A percentile compares a stretch with the other conserved stretches of the same genome.
phyloP scores from a whole-genome alignment of 805 yeast genomes.

The Saccharomycopsis amapae region DNA sequence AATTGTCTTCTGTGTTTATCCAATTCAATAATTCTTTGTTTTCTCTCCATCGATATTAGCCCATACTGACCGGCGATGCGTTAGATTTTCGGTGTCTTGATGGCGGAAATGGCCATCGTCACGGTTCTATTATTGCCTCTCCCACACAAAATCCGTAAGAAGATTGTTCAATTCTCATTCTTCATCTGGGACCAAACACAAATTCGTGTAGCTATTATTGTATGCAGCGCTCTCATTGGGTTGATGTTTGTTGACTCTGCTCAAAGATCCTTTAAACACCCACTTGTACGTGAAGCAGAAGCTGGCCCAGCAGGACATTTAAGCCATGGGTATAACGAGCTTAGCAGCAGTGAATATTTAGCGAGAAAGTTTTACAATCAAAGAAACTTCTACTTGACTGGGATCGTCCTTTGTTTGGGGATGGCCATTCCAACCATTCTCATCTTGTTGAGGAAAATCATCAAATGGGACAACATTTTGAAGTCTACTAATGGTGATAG shows the following conservation, averaged over 20 bases:
- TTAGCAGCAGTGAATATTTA: conserved; percentile 41
- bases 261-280: conserved; percentile 33
- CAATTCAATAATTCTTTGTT: not conserved
- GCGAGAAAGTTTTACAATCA: conserved; percentile 59
- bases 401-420: conserved; percentile 51
- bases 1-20: not conserved
- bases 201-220: conserved; percentile 38
- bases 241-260: conserved; percentile 50
- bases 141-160: conserved; percentile 41
- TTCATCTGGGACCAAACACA: conserved; percentile 33
- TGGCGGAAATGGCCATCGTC: conserved; percentile 45
- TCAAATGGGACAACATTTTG: conserved; percentile 36
- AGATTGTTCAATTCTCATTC: conserved; percentile 34
- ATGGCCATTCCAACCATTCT: conserved; percentile 49
- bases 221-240: conserved; percentile 37
- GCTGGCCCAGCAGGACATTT: conserved; percentile 21
- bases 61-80: not conserved
- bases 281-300: conserved; percentile 16
- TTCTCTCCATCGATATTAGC: not conserved
- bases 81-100: conserved; percentile 37
- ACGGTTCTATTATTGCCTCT: conserved; percentile 47
- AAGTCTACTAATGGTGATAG: conserved; percentile 19
- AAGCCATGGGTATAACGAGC: conserved; percentile 19
- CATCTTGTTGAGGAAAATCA: conserved; percentile 45
- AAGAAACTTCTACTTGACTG: conserved; percentile 55